Evolutionary conservation across 1,139 yeast genomes (phyloP).

Genomic region (Lodderomyces orthopsilosis): DNA sequence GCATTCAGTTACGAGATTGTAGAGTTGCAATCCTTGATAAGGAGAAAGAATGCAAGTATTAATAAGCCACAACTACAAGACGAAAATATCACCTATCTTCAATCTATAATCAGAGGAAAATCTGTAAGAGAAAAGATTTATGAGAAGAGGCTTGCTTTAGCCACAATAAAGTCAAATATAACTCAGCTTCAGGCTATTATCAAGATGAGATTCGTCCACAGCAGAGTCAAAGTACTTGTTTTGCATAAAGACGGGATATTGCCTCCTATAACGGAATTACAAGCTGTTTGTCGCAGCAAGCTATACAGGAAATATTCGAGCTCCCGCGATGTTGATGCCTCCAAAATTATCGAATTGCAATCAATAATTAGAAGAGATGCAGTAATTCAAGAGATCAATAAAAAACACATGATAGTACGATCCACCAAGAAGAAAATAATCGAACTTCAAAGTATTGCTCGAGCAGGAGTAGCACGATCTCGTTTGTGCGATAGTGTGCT

Average conservation of each 20-base stretch:
- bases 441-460: slow-evolving; percentile 50
- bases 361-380: slow-evolving; percentile 32
- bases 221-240: slow-evolving; percentile 23
- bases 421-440: slow-evolving; percentile 16
- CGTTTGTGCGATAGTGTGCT: slow-evolving; percentile 44
- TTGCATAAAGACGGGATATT: slow-evolving; percentile 24
- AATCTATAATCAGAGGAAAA: slow-evolving; percentile 30
- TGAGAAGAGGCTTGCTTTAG: slow-evolving; percentile 12
- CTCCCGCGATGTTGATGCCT: slow-evolving; percentile 15
- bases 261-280: slow-evolving; percentile 26
- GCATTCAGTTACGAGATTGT: slow-evolving; percentile 27
- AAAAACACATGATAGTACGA: slow-evolving; percentile 18
- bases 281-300: slow-evolving; percentile 32
- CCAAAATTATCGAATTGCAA: slow-evolving; percentile 28
- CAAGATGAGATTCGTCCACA: slow-evolving; percentile 25
- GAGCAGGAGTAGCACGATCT: slow-evolving; percentile 52
- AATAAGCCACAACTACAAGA: slow-evolving; percentile 16
- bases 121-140: slow-evolving; percentile 16
- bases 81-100: slow-evolving; percentile 18
- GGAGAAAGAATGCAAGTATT: slow-evolving; percentile 24
- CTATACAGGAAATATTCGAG: slow-evolving; percentile 22
- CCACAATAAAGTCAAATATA: slow-evolving; percentile 11
- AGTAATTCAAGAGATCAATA: slow-evolving; percentile 21
- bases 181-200: slow-evolving; percentile 28
- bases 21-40: slow-evolving; percentile 36